Conservation (phyloP, 768 basidiomycete species). For the Agaricus blazei region DNA sequence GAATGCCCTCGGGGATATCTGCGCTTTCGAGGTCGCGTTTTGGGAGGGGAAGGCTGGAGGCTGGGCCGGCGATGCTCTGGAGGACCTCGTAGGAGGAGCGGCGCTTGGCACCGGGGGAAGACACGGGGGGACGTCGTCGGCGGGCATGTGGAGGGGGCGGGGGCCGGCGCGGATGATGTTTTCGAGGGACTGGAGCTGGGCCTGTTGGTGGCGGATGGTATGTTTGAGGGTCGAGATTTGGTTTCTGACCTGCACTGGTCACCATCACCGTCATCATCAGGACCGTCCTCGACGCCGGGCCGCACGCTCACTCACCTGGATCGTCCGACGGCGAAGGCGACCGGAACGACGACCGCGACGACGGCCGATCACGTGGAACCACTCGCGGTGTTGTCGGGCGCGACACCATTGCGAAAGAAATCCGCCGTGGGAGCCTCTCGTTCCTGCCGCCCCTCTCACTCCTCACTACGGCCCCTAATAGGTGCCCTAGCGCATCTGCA, state of each 20-base stretch:
- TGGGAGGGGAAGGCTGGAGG: slow-evolving; percentile 70
- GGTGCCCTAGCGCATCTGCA: no score
- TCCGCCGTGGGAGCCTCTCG: slow-evolving; percentile 15
- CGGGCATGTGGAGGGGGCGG: slow-evolving; percentile 33
- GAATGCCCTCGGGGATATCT: slow-evolving; percentile 70
- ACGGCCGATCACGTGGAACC: slow-evolving; percentile 18
- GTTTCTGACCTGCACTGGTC: slow-evolving; percentile 64
- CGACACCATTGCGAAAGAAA: slow-evolving; percentile 27
- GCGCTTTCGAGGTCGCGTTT: slow-evolving; percentile 39
- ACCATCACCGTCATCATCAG: background rate
- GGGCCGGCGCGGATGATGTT: slow-evolving; percentile 63
- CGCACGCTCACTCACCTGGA: slow-evolving; percentile 45
- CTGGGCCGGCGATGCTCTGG: slow-evolving; percentile 67
- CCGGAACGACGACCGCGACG: slow-evolving; percentile 37
- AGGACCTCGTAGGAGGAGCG: slow-evolving; percentile 72
- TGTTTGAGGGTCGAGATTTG: slow-evolving; percentile 82
- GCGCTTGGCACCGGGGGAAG: slow-evolving; percentile 48
- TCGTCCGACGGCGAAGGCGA: slow-evolving; percentile 63
- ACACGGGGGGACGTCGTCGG: slow-evolving; percentile 10
- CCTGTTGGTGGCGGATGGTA: slow-evolving; percentile 79
- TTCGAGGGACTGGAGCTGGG: slow-evolving; percentile 68
- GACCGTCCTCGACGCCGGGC: no score
- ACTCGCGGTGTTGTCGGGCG: background rate
- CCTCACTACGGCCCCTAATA: no score
- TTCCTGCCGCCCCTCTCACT: background rate